phyloP scores from a whole-genome alignment of 805 yeast species.

The Sungouiella blattae region DNA sequence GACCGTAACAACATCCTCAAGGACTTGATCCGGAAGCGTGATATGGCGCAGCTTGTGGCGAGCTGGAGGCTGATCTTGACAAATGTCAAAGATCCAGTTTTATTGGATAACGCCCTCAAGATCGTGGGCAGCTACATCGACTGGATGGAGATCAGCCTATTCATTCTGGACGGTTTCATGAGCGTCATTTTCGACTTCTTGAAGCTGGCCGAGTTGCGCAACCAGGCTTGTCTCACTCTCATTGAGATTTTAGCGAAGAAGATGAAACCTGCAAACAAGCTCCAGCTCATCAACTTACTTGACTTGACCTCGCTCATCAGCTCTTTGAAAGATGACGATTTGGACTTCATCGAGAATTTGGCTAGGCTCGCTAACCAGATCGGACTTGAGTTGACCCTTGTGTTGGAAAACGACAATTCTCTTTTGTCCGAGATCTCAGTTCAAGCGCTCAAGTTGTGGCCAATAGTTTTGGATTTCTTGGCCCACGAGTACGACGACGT shows the following conservation, averaged over 20 bases:
- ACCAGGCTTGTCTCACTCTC: slow-evolving; percentile 56
- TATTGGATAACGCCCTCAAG: slow-evolving; percentile 55
- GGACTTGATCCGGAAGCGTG: slow-evolving; percentile 76
- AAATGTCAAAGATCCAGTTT: slow-evolving; percentile 28
- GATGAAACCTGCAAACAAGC: slow-evolving; percentile 70
- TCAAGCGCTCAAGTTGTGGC: slow-evolving; percentile 59
- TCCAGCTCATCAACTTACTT: slow-evolving; percentile 65
- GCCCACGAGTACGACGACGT: slow-evolving; percentile 87
- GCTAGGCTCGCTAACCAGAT: slow-evolving; percentile 72
- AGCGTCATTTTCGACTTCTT: slow-evolving; percentile 57
- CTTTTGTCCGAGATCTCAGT: slow-evolving; percentile 36
- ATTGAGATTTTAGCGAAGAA: slow-evolving; percentile 69
- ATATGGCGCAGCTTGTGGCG: slow-evolving; percentile 60
- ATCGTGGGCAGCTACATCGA: slow-evolving; percentile 83
- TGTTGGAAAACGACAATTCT: slow-evolving; percentile 50
- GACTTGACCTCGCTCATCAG: slow-evolving; percentile 57
- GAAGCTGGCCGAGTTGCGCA: slow-evolving; percentile 44
- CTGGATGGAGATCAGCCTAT: slow-evolving; percentile 84
- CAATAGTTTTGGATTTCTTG: slow-evolving; percentile 66
- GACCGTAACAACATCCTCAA: slow-evolving; percentile 71
- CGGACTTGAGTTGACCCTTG: slow-evolving; percentile 70
- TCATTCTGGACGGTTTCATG: slow-evolving; percentile 60
- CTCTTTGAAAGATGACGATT: slow-evolving; percentile 39
- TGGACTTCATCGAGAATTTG: slow-evolving; percentile 71
- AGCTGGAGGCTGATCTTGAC: slow-evolving; percentile 64